Percentiles rank a stretch among this genome's conserved stretches.
Evolutionary conservation across 2,329 filamentous ascomycete genomes (phyloP).

Genomic region (Ceratocystis eucalypticola): DNA sequence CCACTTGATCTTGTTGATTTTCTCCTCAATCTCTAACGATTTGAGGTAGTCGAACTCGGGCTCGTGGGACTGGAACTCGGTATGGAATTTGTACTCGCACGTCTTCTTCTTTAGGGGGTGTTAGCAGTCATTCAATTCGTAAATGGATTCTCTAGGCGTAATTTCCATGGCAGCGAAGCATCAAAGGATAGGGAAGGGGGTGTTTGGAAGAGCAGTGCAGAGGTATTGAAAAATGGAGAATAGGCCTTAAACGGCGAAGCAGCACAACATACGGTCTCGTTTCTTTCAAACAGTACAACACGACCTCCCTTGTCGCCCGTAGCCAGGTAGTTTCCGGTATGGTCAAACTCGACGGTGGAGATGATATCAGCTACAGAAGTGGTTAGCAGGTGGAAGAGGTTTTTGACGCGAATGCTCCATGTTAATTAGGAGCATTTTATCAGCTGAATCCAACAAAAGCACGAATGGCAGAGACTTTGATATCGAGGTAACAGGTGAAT

Average conservation of each 20-base stretch:
- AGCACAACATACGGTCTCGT: constrained; percentile 65
- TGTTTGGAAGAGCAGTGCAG: background rate
- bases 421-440: background rate
- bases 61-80: constrained; percentile 98
- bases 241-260: constrained; percentile 6
- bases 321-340: constrained; percentile 77
- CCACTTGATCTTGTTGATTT: constrained; percentile 99
- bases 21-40: constrained; percentile 98
- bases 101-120: constrained; percentile 72
- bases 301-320: constrained; percentile 82
- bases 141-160: background rate
- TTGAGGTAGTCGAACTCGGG: constrained; percentile 99
- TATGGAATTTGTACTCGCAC: constrained; percentile 99
- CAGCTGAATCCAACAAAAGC: background rate
- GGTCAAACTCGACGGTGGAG: constrained; percentile 81
- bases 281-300: constrained; percentile 78
- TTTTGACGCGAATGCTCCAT: background rate
- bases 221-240: background rate
- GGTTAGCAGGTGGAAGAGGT: constrained; percentile 2
- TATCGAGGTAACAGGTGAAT: background rate
- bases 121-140: constrained; percentile 25
- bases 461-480: background rate
- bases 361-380: constrained; percentile 62
- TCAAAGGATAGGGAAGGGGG: background rate
- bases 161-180: too few species aligned